These are phyloP conservation scores for Russula ochroleuca DNA, from an alignment of 768 basidiomycete species.

Conservation along the genomic window DNA sequence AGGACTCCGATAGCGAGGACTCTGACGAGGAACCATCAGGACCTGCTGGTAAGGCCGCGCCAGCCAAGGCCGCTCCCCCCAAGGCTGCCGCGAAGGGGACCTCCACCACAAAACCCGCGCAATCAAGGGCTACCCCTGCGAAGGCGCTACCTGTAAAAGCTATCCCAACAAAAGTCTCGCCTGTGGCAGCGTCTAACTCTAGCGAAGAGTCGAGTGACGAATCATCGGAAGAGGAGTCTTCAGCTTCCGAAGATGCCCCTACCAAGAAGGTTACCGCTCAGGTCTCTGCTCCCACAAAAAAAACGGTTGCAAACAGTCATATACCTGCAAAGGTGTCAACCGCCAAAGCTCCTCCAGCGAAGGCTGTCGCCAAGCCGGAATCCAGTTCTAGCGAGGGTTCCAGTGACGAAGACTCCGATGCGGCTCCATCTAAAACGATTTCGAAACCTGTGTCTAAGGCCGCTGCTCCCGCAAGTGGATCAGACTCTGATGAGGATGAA, in stretches of 20 bases:
- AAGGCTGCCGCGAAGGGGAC: constrained; percentile 15
- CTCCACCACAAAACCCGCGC: not conserved
- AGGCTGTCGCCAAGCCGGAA: constrained; percentile 2
- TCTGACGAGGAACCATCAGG: constrained; percentile 9
- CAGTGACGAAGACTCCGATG: constrained; percentile 9
- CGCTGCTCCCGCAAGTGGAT: constrained; percentile 28
- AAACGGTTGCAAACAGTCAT: constrained; percentile 4
- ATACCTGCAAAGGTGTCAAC: not conserved
- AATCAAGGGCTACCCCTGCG: constrained; percentile 26
- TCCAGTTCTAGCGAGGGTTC: constrained; percentile 24
- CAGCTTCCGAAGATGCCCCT: not conserved
- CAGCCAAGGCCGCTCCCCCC: constrained; percentile 10
- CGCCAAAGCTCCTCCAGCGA: constrained; percentile 1
- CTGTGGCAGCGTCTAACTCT: constrained; percentile 12
- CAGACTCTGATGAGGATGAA: constrained; percentile 28
- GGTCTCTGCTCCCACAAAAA: constrained; percentile 4
- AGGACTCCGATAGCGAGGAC: constrained; percentile 19
- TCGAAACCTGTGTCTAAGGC: constrained; percentile 28
- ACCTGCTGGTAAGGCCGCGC: constrained; percentile 14
- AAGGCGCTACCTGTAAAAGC: constrained; percentile 35
- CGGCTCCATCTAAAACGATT: constrained; percentile 28
- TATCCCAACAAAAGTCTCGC: constrained; percentile 25
- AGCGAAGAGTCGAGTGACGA: constrained; percentile 25
- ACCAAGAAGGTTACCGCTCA: constrained; percentile 8
- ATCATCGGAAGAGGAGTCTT: constrained; percentile 3